Evolutionary conservation across 2,329 filamentous ascomycete genomes (phyloP), one percentile per base, ranked within the genome.

Genomic region (Chrysoporthe deuterocubensis): DNA sequence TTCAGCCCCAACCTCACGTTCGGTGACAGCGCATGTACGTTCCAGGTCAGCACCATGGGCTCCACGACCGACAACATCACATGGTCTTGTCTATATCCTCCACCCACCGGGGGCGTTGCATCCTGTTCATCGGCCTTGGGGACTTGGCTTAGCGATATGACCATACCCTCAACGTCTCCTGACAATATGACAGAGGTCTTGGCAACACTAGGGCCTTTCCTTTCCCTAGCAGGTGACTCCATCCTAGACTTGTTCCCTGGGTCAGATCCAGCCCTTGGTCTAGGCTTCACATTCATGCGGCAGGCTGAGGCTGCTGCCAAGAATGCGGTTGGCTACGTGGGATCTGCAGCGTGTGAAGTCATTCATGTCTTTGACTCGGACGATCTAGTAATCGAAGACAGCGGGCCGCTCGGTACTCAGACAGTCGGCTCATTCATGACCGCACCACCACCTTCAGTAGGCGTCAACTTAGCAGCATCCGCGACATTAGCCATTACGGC

Each of bases 81-180:
- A 9, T 74, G 72, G 70, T 69, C 67, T 0, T 74, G 73, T 50
- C 37, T 67, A 18, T 72, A 71, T 48, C 73, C 73, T 18, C 72
- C 72, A 2, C 67, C 64, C 21, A 62, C 71, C 7, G 73, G 72
- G 44, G 67, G 64, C 9, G 69, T 69, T 43, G 68, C 70, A 34
- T 48, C 59, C n/a, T 74, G 72, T 54, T 69, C 72, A 21, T 60
- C 52, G 11, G 62, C 58, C 4, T 70, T 74, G 8, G 60, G 67
- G n/a, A 61, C 64, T 4, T 74, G 72, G 73, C 66, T 74, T 13
- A 59, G 62, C 18, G 58, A 52, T 13, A 61, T 59, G 18, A 61
- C 61, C 26, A n/a, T 54, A 3, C 52, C 62, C 18, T 66, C 58
- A 2, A 50, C 57, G 13, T 52, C 65, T 14, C 60, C 65, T 48